These are phyloP conservation scores for Anthoceros angustus DNA, from an alignment of 225 moss, liverwort and hornwort genomes.

Conservation along the genomic window DNA sequence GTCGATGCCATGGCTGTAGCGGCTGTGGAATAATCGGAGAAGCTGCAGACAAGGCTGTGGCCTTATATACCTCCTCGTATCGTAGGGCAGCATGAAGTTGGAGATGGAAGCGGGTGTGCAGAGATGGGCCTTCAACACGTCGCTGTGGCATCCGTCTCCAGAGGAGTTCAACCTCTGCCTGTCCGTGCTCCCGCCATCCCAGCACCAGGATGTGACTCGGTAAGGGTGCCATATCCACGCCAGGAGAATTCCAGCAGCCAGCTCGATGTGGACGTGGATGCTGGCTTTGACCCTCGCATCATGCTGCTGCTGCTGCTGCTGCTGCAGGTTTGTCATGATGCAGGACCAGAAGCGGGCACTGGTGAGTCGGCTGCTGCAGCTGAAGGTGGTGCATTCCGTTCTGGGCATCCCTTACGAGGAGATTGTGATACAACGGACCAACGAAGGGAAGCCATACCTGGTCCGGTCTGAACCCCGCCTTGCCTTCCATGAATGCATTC, in stretches of 20 bases:
- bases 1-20: no score
- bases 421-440: constrained; percentile 33
- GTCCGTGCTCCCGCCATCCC: constrained; percentile 34
- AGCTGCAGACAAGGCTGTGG: no score
- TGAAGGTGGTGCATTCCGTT: constrained; percentile 39
- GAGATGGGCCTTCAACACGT: constrained; percentile 49
- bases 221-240: not conserved
- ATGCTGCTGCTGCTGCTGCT: constrained; percentile 3
- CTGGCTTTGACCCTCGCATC: not conserved
- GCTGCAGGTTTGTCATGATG: constrained; percentile 24
- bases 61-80: no score
- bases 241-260: not conserved
- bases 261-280: not conserved
- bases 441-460: constrained; percentile 60
- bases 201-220: constrained; percentile 36
- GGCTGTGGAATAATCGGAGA: no score
- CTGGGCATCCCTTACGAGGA: constrained; percentile 26
- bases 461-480: constrained; percentile 15
- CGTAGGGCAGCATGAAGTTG: not conserved
- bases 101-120: constrained; percentile 30
- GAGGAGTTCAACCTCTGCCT: constrained; percentile 23
- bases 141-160: constrained; percentile 37
- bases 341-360: constrained; percentile 38
- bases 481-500: constrained; percentile 9
- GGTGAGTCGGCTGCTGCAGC: constrained; percentile 51